phyloP scores from a whole-genome alignment of 345 rosid species.

The Salix caprea region DNA sequence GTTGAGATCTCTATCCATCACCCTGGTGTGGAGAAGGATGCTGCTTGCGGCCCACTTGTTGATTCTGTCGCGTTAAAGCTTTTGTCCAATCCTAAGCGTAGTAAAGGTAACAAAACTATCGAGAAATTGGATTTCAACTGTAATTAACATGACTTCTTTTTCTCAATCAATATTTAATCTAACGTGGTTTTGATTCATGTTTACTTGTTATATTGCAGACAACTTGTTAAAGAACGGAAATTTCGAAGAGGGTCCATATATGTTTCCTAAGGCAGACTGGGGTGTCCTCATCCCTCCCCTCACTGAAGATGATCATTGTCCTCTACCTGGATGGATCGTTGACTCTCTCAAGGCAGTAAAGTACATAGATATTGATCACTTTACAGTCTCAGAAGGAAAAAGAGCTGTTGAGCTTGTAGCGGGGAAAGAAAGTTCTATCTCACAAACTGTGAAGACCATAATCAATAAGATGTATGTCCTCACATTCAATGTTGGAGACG shows the following conservation, averaged over 20 bases:
- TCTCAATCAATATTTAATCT: neutral
- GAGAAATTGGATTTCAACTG: neutral
- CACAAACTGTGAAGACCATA: constrained; percentile 50
- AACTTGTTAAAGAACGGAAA: constrained; percentile 66
- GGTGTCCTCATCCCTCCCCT: constrained; percentile 74
- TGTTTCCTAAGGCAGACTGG: constrained; percentile 41
- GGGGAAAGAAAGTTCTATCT: constrained; percentile 72
- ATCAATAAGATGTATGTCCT: constrained; percentile 44
- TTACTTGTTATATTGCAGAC: constrained; percentile 26
- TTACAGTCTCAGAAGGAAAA: constrained; percentile 47
- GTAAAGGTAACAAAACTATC: constrained; percentile 21
- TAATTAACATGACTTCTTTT: neutral
- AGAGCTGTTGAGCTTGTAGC: constrained; percentile 63
- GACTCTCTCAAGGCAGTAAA: constrained; percentile 81
- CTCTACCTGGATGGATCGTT: constrained; percentile 74
- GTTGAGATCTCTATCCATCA: constrained; percentile 61
- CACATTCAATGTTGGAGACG: constrained; percentile 56
- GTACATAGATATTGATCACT: constrained; percentile 57
- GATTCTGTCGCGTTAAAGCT: constrained; percentile 61
- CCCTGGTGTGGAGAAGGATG: constrained; percentile 64
- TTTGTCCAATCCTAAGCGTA: constrained; percentile 42
- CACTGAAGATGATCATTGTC: constrained; percentile 60
- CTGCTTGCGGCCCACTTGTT: constrained; percentile 80
- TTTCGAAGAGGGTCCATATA: constrained; percentile 73
- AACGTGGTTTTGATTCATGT: neutral